Conservation (phyloP, 1,284 basidiomycete genomes). For the Leccinum fallax region DNA sequence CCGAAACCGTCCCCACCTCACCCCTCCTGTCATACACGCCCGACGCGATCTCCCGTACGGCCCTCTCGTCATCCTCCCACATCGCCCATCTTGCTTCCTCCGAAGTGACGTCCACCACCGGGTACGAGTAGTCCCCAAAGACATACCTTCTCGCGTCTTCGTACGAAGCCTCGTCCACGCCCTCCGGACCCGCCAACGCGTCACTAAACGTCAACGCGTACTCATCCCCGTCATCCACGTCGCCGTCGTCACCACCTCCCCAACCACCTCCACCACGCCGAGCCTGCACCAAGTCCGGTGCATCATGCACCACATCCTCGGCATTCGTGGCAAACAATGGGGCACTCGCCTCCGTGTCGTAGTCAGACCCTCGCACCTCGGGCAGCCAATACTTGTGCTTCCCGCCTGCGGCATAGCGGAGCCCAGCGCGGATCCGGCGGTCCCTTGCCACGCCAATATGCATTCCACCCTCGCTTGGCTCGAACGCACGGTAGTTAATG, state of each 20-base stretch:
- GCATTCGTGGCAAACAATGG: conserved; percentile 74
- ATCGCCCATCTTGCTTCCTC: conserved; percentile 65
- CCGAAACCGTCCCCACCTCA: not conserved
- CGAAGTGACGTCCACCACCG: conserved; percentile 84
- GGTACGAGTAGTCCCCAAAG: conserved; percentile 94
- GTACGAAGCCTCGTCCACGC: conserved; percentile 72
- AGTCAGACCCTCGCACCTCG: conserved; percentile 43
- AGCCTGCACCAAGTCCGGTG: conserved; percentile 50
- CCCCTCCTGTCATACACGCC: conserved; percentile 11
- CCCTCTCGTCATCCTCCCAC: conserved; percentile 49
- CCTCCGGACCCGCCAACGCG: conserved; percentile 59
- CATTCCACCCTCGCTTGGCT: conserved; percentile 91
- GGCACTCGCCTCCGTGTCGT: conserved; percentile 65
- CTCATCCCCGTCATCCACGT: conserved; percentile 42
- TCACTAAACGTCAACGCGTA: conserved; percentile 45
- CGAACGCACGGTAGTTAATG: conserved; percentile 94
- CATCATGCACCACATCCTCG: conserved; percentile 66
- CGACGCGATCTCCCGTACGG: conserved; percentile 31
- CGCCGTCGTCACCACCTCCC: conserved; percentile 11
- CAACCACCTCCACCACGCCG: conserved; percentile 11
- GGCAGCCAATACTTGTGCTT: conserved; percentile 91
- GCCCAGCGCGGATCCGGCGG: conserved; percentile 82
- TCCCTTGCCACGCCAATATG: conserved; percentile 86
- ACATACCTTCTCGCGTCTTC: conserved; percentile 70
- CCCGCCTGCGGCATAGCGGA: conserved; percentile 90